Base-by-base conservation (phyloP, 257 asterid species). In the Asclepias syriaca region DNA sequence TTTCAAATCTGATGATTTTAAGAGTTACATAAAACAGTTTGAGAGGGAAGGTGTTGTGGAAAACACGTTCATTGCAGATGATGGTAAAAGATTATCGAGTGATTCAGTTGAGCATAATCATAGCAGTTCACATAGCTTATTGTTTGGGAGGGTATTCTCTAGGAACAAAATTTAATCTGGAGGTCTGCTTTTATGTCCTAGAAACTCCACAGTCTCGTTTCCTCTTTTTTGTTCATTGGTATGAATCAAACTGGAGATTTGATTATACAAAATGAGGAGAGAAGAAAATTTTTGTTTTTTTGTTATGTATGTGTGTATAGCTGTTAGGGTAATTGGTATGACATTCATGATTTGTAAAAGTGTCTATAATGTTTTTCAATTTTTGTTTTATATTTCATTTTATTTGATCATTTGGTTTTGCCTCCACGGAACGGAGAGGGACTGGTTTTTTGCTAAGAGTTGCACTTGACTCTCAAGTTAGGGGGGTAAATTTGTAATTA, bases 111-210 rank as follows among this genome's bases (percentile, higher is more conserved):
- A 76, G 74, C 87, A 80, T 70, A 79, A 68, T 70, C 64, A 69
- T 34, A 81, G 85, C 56, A 69, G 55, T 57, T 14, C 53, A 6
- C 91, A 90, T 49, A 80, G 82, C 39, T 34, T 87, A 65, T 69
- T 89, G 54, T 77, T 82, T 10, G 94, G 87, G 67, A 85, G 88
- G 76, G 87, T 92, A 29, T 16, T 86, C 39, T 82, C 74, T 49
- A 81, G 63, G 66, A 81, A 75, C 76, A 80, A 87, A 77, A 79
- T 87, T 34, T 85, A 85, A 56, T 86, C 96, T 13, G 82, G 88
- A n/a, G 82, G 88, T 60, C 75, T 92, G 72, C 87, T 79, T 39
- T 66, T 92, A 73, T 92, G 98, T 53, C 79, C 85, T 34, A 88
- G 92, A 16, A 75, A 81, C 60, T 2, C 68, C 55, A 85, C 89